phyloP scores from a whole-genome alignment of 129 eudicot genomes.

The Saussurea involucrata region DNA sequence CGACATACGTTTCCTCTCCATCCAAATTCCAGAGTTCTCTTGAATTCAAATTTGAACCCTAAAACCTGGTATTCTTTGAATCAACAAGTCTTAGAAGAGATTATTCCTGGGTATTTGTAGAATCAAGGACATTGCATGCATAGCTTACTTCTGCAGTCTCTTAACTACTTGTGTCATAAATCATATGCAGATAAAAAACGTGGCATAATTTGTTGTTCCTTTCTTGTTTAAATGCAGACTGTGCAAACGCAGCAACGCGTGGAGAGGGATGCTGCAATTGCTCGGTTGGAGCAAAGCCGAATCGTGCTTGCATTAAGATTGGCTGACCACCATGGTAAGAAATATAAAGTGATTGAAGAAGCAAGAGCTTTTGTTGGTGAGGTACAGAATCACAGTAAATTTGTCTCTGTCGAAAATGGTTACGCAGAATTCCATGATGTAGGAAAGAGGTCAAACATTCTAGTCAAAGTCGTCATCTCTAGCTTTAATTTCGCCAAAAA shows the following conservation, averaged over 20 bases:
- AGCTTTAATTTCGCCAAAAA: constrained; percentile 48
- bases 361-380: constrained; percentile 78
- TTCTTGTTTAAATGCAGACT: constrained; percentile 39
- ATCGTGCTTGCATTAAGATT: constrained; percentile 82
- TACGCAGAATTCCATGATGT: constrained; percentile 21
- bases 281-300: constrained; percentile 86
- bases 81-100: not conserved
- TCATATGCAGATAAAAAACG: not conserved
- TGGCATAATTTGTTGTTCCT: not conserved
- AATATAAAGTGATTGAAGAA: constrained; percentile 82
- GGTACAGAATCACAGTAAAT: constrained; percentile 51
- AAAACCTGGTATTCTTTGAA: not conserved
- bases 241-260: constrained; percentile 79
- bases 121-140: not conserved
- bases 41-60: not conserved
- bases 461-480: constrained; percentile 48
- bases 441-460: constrained; percentile 45
- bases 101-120: not conserved
- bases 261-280: constrained; percentile 84
- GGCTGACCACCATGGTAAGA: constrained; percentile 87
- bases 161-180: not conserved
- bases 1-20: too few species aligned
- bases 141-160: not conserved
- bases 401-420: constrained; percentile 44
- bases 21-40: not conserved